Conservation (phyloP, 1,284 basidiomycete species). For the Sanghuangporus weigelae region DNA sequence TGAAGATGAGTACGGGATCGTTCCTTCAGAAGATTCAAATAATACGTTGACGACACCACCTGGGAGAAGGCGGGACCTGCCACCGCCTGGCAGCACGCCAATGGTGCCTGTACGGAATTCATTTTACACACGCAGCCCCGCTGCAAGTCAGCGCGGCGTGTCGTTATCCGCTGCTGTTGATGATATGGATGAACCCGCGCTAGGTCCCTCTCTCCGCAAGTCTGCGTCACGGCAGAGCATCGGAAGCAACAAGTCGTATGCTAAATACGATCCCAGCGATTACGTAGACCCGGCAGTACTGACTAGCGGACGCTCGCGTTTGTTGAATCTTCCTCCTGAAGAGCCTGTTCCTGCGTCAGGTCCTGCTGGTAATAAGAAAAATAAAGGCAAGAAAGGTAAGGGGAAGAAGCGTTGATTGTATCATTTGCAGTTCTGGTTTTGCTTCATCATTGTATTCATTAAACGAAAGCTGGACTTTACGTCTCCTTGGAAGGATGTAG, state of each 20-base stretch:
- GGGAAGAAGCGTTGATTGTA: not conserved
- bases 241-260: conserved; percentile 25
- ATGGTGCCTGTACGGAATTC: not conserved
- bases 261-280: conserved; percentile 25
- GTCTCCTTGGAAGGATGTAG: too few relatives aligned
- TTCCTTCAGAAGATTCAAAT: not conserved
- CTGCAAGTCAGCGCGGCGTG: not conserved
- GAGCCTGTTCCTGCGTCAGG: conserved; percentile 1
- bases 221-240: conserved; percentile 27
- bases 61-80: not conserved
- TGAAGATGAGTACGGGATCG: conserved; percentile 3
- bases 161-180: conserved; percentile 6
- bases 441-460: too few relatives aligned
- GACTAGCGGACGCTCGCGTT: conserved; percentile 23
- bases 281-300: conserved; percentile 30
- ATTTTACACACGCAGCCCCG: not conserved
- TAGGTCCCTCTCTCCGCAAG: not conserved
- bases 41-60: conserved; percentile 12
- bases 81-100: not conserved
- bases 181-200: not conserved
- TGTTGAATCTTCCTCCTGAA: conserved; percentile 3
- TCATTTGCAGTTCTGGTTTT: not conserved
- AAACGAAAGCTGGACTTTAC: too few relatives aligned
- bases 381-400: not conserved
- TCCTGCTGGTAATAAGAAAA: conserved; percentile 13